These are phyloP conservation scores for Xylaria polymorpha DNA, from an alignment of 2,329 filamentous ascomycete species.

Conservation along the genomic window DNA sequence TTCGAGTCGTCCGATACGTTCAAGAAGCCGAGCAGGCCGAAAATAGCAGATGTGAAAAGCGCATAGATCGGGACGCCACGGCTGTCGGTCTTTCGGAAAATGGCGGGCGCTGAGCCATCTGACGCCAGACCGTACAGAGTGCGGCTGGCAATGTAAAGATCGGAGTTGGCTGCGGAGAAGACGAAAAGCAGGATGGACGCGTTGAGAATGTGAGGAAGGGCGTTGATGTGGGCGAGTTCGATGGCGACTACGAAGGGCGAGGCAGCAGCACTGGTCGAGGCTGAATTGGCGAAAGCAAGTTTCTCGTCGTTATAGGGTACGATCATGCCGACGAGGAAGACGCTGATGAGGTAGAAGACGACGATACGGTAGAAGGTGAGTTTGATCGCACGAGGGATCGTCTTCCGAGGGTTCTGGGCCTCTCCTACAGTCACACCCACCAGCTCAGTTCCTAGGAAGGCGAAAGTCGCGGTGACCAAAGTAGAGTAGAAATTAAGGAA, in stretches of 20 bases:
- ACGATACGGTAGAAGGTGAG: slow-evolving; percentile 85
- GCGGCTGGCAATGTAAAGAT: slow-evolving; percentile 79
- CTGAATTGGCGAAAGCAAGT: slow-evolving; percentile 68
- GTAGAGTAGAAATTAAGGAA: slow-evolving; percentile 76
- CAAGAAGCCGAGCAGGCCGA: slow-evolving; percentile 76
- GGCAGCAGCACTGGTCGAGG: slow-evolving; percentile 66
- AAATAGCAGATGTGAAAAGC: slow-evolving; percentile 68
- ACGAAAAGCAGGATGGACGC: slow-evolving; percentile 80
- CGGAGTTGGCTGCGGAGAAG: slow-evolving; percentile 81
- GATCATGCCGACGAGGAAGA: slow-evolving; percentile 80
- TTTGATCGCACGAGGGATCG: slow-evolving; percentile 81
- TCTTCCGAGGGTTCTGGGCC: slow-evolving; percentile 81
- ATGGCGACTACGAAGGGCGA: slow-evolving; percentile 83
- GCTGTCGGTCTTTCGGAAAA: slow-evolving; percentile 77
- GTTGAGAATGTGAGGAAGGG: slow-evolving; percentile 76
- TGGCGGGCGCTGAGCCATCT: slow-evolving; percentile 76
- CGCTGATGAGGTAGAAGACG: slow-evolving; percentile 80
- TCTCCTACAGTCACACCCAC: slow-evolving; percentile 83
- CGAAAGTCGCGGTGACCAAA: slow-evolving; percentile 81
- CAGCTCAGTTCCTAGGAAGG: slow-evolving; percentile 80
- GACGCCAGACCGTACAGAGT: slow-evolving; percentile 79
- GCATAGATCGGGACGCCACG: slow-evolving; percentile 77
- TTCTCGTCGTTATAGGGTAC: slow-evolving; percentile 75
- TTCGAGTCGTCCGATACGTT: slow-evolving; percentile 69
- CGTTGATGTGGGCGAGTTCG: slow-evolving; percentile 69